phyloP scores from a whole-genome alignment of 192 early-diverging fungal species.

The Coemansia sp. region DNA sequence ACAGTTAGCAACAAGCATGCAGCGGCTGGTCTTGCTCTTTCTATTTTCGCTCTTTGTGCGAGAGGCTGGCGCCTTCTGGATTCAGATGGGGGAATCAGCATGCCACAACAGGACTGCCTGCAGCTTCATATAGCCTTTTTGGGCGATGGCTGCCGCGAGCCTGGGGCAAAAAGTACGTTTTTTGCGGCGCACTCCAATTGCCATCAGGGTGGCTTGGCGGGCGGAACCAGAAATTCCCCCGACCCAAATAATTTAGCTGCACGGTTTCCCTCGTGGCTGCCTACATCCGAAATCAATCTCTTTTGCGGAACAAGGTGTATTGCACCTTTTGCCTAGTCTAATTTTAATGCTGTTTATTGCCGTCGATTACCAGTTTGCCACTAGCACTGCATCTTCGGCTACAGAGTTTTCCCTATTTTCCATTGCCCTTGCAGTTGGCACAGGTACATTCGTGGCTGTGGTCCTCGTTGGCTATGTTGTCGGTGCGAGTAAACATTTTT shows the following conservation, averaged over 20 bases:
- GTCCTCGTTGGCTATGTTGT: background rate
- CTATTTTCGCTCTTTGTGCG: too few relatives aligned
- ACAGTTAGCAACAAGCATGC: background rate
- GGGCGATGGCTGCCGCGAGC: conserved; percentile 9
- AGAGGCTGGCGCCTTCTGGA: background rate
- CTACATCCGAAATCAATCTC: too few relatives aligned
- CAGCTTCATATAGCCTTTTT: conserved; percentile 29
- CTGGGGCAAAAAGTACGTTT: background rate
- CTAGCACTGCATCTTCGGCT: too few relatives aligned
- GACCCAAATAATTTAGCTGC: background rate
- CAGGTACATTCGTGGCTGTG: conserved; percentile 1
- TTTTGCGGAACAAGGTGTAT: background rate
- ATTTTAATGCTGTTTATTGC: background rate
- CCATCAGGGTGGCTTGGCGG: background rate
- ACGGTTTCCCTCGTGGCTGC: too few relatives aligned
- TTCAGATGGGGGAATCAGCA: background rate
- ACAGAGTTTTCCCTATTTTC: background rate
- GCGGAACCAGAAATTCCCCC: background rate
- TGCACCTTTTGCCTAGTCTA: too few relatives aligned
- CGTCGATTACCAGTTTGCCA: too few relatives aligned
- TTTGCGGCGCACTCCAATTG: background rate
- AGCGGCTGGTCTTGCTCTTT: background rate
- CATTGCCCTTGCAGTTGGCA: background rate
- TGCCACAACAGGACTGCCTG: background rate
- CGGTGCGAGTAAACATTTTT: background rate